Conservation (phyloP, 2,329 filamentous ascomycete genomes). For the Xylaria sp. region DNA sequence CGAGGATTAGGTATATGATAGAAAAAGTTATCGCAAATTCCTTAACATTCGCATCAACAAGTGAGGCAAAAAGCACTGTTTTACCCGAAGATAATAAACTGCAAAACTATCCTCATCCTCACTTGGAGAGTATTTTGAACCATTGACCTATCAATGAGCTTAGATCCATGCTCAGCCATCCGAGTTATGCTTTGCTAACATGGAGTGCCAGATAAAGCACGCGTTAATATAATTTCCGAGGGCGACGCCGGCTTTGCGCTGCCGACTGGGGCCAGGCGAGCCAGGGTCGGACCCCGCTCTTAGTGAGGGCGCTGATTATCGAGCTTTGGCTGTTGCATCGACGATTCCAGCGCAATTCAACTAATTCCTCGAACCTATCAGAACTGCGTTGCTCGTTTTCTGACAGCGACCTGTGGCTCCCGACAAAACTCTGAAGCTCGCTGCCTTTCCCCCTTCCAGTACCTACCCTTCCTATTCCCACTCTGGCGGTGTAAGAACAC, state of each 20-base stretch:
- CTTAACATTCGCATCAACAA: slow-evolving; percentile 2
- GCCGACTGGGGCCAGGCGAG: slow-evolving; percentile 9
- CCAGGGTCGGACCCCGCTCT: slow-evolving; percentile 26
- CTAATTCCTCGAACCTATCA: slow-evolving; percentile 18
- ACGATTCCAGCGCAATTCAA: slow-evolving; percentile 28
- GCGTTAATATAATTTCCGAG: neutral
- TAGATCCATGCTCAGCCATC: neutral
- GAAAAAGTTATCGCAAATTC: slow-evolving; percentile 7
- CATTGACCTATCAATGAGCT: no score
- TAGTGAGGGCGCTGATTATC: slow-evolving; percentile 31
- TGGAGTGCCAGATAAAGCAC: neutral
- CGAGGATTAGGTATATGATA: slow-evolving; percentile 2
- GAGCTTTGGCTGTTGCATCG: slow-evolving; percentile 38
- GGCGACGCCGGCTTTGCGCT: slow-evolving; percentile 12
- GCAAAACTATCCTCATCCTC: neutral
- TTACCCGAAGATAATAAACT: neutral
- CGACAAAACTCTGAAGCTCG: neutral
- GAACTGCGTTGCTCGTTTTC: neutral
- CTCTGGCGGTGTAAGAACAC: slow-evolving; percentile 25
- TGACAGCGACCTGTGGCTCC: slow-evolving; percentile 18
- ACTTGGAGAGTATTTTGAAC: neutral
- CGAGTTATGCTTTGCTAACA: neutral
- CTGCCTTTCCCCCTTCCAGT: neutral
- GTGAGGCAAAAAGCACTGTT: neutral
- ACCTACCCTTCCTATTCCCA: neutral